Evolutionary conservation across 805 yeast genomes (phyloP), one percentile per base, ranked within the genome.

Genomic region (Metschnikowia similis): DNA sequence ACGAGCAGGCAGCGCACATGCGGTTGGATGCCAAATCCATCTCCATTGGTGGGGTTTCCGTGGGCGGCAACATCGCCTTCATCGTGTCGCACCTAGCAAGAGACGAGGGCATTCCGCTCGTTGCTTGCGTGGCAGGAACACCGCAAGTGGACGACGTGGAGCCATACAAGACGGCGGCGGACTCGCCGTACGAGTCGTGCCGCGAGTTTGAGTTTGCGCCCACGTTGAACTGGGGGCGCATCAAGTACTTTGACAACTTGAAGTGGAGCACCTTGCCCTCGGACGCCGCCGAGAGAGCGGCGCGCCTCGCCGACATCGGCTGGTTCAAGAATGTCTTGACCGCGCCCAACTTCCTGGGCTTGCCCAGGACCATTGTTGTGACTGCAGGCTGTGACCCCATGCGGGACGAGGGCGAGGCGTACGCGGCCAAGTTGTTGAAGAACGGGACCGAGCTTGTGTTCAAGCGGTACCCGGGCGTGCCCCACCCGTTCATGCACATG

Each of bases 401-500:
- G 61, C 56, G 66, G 45, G 65, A 62, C 43, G 70, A 65, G 49
- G 70, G 70, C 21, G 63, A 63, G 49, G 64, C 60, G 4, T 66
- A 66, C 48, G 66, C 66, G 17, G 51, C 56, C 13, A 63, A 60
- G 43, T 47, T 66, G 49, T 40, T 64, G 36, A 54, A 55, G 11
- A 42, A 61, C 50, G 65, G 64, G 8, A 52, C 38, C 21, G 63
- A 63, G 31, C 61, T 57, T 10, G 56, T 55, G 9, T 58, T 63
- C 46, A 62, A 63, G 41, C 53, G 67, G 30, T 64, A 59, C 44
- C 63, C 61, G 4, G 70, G 70, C 10, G 68, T 65, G 28, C 68
- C 67, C 5, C 69, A 66, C 52, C 66, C 67, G 2, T 66, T 65
- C 50, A 61, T 64, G 64, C 69, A 66, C 44, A 66, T 66, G 70